Evolutionary conservation across 192 early-diverging fungal species (phyloP).

Genomic region (Podila epigama): DNA sequence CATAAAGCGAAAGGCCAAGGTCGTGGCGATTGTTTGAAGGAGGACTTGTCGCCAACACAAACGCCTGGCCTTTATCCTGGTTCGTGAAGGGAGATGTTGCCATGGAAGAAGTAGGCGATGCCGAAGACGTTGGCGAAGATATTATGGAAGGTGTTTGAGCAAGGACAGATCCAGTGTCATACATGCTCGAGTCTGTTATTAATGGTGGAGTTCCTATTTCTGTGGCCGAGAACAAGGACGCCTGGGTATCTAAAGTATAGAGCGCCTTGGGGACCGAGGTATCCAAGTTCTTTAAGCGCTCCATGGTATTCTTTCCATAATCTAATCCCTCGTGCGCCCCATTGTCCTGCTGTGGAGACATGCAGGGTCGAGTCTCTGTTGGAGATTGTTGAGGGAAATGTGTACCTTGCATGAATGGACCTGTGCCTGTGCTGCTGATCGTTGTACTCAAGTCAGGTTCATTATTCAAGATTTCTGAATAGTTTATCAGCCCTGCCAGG

Average conservation of each 20-base stretch:
- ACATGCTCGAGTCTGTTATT: no score
- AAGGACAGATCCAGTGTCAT: neutral
- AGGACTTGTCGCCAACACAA: neutral
- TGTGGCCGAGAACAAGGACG: neutral
- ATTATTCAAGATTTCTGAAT: neutral
- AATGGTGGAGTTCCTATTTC: neutral
- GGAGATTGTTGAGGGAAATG: neutral
- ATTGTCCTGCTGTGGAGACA: neutral
- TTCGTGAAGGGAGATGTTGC: conserved; percentile 4
- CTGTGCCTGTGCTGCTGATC: neutral
- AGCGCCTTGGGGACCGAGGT: neutral
- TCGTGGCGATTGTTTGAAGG: neutral
- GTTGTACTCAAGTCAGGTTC: neutral
- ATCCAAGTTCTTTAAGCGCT: neutral
- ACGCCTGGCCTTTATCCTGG: neutral
- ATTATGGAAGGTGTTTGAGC: neutral
- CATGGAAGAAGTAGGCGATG: conserved; percentile 12
- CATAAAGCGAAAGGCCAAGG: neutral
- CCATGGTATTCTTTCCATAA: neutral
- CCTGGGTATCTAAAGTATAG: neutral
- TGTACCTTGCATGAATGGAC: neutral
- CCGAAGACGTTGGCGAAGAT: conserved; percentile 4
- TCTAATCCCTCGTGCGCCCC: neutral
- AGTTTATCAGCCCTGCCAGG: neutral
- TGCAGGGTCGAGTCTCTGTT: neutral